Evolutionary conservation across 345 rosid genomes (phyloP).

Genomic region (Cardamine chenopodiifolia): DNA sequence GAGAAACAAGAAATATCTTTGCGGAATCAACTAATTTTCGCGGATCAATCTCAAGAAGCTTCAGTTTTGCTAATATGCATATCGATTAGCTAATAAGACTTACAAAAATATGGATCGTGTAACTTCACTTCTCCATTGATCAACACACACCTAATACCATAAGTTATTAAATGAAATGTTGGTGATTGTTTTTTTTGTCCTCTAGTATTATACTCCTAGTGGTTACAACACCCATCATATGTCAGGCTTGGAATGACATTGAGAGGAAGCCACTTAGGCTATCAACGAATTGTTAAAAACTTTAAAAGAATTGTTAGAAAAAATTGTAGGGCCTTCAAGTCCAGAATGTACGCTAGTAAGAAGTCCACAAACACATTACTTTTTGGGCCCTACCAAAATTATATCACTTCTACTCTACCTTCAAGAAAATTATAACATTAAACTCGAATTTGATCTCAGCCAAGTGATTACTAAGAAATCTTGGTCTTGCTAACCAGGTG

Average conservation of each 20-base stretch:
- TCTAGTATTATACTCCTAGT: slow-evolving; percentile 4
- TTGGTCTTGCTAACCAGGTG: too few species aligned
- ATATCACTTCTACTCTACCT: background rate
- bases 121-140: background rate
- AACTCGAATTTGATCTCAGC: background rate
- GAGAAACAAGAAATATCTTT: too few species aligned
- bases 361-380: background rate
- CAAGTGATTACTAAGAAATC: background rate
- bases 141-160: background rate
- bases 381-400: background rate
- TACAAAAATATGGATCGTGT: background rate
- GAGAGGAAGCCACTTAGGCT: background rate
- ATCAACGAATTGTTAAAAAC: slow-evolving; percentile 2
- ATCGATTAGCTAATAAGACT: background rate
- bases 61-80: too few species aligned
- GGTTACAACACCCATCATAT: slow-evolving; percentile 6
- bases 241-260: background rate
- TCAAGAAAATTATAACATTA: background rate
- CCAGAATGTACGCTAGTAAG: background rate
- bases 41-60: too few species aligned
- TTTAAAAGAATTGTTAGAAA: background rate
- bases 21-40: too few species aligned
- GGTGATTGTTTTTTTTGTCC: background rate
- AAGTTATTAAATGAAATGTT: background rate
- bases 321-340: background rate